These are phyloP conservation scores for Colletotrichum agaves DNA, from an alignment of 2,329 filamentous ascomycete species.

Conservation along the genomic window DNA sequence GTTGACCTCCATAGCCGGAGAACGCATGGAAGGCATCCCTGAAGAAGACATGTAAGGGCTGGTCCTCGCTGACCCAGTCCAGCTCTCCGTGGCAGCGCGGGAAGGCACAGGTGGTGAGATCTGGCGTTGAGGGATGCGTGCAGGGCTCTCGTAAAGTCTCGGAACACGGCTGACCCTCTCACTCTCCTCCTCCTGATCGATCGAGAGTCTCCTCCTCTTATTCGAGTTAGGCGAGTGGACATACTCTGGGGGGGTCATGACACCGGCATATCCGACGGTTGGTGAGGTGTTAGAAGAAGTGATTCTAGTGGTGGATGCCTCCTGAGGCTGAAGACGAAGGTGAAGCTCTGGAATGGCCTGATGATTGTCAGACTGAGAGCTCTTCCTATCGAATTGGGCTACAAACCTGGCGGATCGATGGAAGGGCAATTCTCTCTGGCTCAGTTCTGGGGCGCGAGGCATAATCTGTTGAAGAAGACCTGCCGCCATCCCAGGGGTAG, in stretches of 20 bases:
- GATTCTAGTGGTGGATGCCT: constrained; percentile 44
- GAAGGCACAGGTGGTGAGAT: constrained; percentile 49
- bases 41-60: constrained; percentile 49
- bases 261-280: constrained; percentile 43
- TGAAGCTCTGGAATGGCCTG: constrained; percentile 60
- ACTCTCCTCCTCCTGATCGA: constrained; percentile 52
- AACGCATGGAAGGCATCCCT: constrained; percentile 45
- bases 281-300: constrained; percentile 50
- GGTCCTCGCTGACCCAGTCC: constrained; percentile 47
- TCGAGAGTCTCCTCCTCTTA: constrained; percentile 59
- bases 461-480: constrained; percentile 46
- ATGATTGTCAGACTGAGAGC: background rate
- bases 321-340: constrained; percentile 47
- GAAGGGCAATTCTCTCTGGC: constrained; percentile 56
- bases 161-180: constrained; percentile 58
- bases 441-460: constrained; percentile 50
- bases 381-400: constrained; percentile 12
- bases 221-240: constrained; percentile 58
- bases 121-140: constrained; percentile 45
- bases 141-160: constrained; percentile 55
- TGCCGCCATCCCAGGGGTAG: constrained; percentile 52
- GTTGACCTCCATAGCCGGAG: constrained; percentile 46
- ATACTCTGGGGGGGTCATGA: constrained; percentile 58
- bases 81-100: constrained; percentile 47
- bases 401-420: constrained; percentile 65